These are phyloP conservation scores for Orychophragmus violaceus DNA, from an alignment of 345 rosid species.

Conservation along the genomic window DNA sequence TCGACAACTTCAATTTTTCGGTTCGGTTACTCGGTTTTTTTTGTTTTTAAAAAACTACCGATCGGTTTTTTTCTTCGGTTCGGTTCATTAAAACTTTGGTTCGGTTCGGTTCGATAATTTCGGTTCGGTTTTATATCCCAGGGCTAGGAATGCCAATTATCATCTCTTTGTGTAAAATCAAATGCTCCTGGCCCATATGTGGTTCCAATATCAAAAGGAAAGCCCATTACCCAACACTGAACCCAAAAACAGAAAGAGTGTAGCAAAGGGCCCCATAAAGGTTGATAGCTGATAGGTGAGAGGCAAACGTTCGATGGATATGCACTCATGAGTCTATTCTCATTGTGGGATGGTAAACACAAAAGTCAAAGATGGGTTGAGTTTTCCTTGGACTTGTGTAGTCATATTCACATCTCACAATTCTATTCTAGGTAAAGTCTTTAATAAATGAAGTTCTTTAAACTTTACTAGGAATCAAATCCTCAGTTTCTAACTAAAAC, in stretches of 20 bases:
- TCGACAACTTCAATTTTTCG: no score
- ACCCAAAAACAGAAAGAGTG: not conserved
- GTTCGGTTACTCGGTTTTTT: no score
- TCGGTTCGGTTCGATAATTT: no score
- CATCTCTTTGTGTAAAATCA: no score
- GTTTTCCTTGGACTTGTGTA: not conserved
- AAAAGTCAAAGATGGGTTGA: slow-evolving; percentile 4
- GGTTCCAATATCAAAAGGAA: no score
- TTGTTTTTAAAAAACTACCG: no score
- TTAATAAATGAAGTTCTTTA: not conserved
- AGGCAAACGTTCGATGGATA: not conserved
- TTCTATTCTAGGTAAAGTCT: not conserved
- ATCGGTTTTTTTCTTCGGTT: no score
- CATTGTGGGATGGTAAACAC: not conserved
- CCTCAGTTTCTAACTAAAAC: not conserved
- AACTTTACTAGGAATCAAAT: not conserved
- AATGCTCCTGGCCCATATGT: no score
- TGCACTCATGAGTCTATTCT: not conserved
- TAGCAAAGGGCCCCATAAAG: not conserved
- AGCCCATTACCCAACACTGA: no score
- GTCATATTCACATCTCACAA: slow-evolving; percentile 9
- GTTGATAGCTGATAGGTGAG: not conserved
- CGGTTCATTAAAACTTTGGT: no score
- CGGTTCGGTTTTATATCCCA: no score
- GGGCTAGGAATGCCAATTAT: no score